Evolutionary conservation across 257 asterid genomes (phyloP), one percentile per base, ranked within the genome.

Genomic region (Primulina eburnea): DNA sequence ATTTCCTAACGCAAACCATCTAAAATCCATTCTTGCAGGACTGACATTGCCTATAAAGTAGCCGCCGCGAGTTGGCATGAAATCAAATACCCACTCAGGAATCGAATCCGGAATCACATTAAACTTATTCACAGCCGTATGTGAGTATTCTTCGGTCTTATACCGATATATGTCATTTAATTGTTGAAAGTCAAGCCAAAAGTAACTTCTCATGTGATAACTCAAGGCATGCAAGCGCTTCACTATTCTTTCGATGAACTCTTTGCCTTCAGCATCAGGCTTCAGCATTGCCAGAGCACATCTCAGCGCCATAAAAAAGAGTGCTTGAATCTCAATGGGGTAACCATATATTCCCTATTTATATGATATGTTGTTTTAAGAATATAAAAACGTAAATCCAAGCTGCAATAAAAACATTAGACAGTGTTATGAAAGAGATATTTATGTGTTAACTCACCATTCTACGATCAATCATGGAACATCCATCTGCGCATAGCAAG

Each of bases 391-490:
- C 8, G 57, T 50, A 50, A 50, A 50, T 17, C 20, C 57, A 14
- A 50, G 21, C 21, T 50, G 20, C 21, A 18, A 53, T 24, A 24
- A 55, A 34, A 50, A 69, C 26, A 14, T 37, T 35, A 16, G 32
- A 63, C 26, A 64, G 4, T 53, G 47, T 26, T 18, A 65, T 60
- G 30, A 77, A 4, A 73, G 40, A 34, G 76, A 63, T 75, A 30
- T 30, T 69, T 4, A 65, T 18, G 65, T 75, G 56, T 56, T 20
- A 77, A 40, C 82, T 77, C 80, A 84, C 96, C 96, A 89, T 87
- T 71, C 95, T 86, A 35, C 95, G 81, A 81, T 89, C 96, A 38
- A 89, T 84, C 96, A 87, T 89, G 6, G 89, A 84, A 79, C 96
- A 87, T 59, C 92, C 95, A 80, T 89, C 95, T 55, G 95, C 95